Evolutionary conservation across 2,329 filamentous ascomycete species (phyloP).

Genomic region (Dendryphion nanum): DNA sequence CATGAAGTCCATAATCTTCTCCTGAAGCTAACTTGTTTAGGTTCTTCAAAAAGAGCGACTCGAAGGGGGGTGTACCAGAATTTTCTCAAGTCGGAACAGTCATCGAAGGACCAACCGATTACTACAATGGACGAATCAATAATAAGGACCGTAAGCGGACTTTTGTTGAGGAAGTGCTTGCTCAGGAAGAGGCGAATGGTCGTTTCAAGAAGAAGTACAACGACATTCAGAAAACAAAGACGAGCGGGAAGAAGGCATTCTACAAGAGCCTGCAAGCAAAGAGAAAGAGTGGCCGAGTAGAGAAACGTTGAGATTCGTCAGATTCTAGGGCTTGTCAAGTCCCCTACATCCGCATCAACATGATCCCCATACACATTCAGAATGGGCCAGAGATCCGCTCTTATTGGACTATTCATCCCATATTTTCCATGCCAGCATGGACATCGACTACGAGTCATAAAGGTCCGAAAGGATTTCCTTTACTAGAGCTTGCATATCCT

Average conservation of each 20-base stretch:
- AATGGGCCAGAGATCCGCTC: too few species aligned
- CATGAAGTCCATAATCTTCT: too few species aligned
- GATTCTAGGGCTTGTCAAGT: too few species aligned
- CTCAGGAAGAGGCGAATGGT: conserved; percentile 61
- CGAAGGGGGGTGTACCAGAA: conserved; percentile 69
- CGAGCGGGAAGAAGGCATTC: conserved; percentile 82
- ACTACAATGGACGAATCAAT: conserved; percentile 73
- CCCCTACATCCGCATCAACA: too few species aligned
- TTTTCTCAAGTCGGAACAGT: conserved; percentile 89
- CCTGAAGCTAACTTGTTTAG: too few species aligned
- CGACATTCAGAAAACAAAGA: conserved; percentile 78
- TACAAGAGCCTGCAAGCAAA: conserved; percentile 76
- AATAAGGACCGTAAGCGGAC: conserved; percentile 87
- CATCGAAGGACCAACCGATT: conserved; percentile 85
- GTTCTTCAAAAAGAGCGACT: conserved; percentile 83
- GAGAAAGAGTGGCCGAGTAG: conserved; percentile 43
- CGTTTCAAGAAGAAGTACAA: conserved; percentile 87
- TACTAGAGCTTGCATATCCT: conserved; percentile 59
- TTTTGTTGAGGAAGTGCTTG: conserved; percentile 80
- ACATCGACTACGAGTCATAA: background rate
- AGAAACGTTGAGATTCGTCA: conserved; percentile 38
- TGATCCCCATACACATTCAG: too few species aligned
- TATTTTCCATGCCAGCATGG: background rate
- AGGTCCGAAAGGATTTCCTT: conserved; percentile 44
- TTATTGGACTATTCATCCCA: background rate